A percentile compares a stretch with the other conserved stretches of the same genome.
Evolutionary conservation across 2,329 filamentous ascomycete species (phyloP).

Genomic region (Drechslera avenae): DNA sequence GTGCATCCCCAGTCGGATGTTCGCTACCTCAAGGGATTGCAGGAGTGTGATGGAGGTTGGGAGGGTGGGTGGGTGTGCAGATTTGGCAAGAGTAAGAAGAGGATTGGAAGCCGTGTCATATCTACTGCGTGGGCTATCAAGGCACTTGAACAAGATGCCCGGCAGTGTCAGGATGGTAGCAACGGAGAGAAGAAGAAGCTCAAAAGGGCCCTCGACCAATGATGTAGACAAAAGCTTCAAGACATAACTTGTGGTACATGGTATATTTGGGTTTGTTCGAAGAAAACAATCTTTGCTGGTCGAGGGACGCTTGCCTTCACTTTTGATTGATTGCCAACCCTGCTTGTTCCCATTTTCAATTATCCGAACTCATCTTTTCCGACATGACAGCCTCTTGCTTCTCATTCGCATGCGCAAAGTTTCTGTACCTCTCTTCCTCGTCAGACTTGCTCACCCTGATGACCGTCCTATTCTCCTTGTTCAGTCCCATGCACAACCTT

Average conservation of each 20-base stretch:
- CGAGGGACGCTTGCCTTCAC: too few relatives aligned
- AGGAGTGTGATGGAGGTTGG: slow-evolving; percentile 47
- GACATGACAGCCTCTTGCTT: slow-evolving; percentile 9
- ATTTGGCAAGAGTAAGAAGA: slow-evolving; percentile 19
- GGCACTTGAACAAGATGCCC: slow-evolving; percentile 16
- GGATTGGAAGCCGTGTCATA: slow-evolving; percentile 27
- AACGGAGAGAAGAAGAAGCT: not conserved
- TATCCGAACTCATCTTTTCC: slow-evolving; percentile 10
- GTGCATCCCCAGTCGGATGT: slow-evolving; percentile 21
- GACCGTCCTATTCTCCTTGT: slow-evolving; percentile 32
- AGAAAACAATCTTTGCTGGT: too few relatives aligned
- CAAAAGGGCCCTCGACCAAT: too few relatives aligned
- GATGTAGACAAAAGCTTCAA: too few relatives aligned
- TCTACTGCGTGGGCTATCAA: slow-evolving; percentile 32
- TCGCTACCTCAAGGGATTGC: slow-evolving; percentile 29
- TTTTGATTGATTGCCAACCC: not conserved
- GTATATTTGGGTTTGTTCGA: too few relatives aligned
- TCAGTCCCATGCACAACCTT: slow-evolving; percentile 40
- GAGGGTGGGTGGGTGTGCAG: slow-evolving; percentile 33
- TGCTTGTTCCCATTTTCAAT: not conserved
- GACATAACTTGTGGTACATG: too few relatives aligned
- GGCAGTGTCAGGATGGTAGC: not conserved
- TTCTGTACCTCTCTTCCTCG: slow-evolving; percentile 28
- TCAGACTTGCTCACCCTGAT: slow-evolving; percentile 24
- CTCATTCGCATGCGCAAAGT: slow-evolving; percentile 23